A percentile compares a stretch with the other conserved stretches of the same genome.
Evolutionary conservation across 805 yeast species (phyloP).

Genomic region (Metschnikowia colocasiae): DNA sequence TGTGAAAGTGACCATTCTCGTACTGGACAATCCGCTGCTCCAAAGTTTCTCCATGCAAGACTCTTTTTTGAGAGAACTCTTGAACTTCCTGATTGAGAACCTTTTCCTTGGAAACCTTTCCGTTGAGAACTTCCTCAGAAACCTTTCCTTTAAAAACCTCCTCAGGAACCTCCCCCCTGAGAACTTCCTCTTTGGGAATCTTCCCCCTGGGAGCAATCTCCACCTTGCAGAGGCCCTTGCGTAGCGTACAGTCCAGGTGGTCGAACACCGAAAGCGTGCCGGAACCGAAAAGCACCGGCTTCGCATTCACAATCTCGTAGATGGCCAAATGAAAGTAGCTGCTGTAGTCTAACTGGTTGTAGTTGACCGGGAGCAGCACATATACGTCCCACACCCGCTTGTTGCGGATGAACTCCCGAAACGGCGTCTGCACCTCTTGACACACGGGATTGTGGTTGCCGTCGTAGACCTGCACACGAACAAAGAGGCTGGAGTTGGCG

Average conservation of each 20-base stretch:
- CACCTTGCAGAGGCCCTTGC: conserved; percentile 68
- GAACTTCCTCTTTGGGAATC: background rate
- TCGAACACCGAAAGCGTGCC: conserved; percentile 61
- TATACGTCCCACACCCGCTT: conserved; percentile 65
- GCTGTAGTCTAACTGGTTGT: conserved; percentile 65
- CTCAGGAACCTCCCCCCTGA: no score
- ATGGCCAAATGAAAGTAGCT: conserved; percentile 58
- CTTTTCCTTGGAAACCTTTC: no score
- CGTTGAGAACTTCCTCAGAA: no score
- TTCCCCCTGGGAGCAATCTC: background rate
- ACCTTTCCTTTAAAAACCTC: background rate
- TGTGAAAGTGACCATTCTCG: conserved; percentile 62
- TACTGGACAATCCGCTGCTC: conserved; percentile 48
- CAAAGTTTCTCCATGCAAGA: background rate
- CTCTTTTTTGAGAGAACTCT: no score
- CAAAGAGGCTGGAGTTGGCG: conserved; percentile 34
- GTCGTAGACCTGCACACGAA: conserved; percentile 30
- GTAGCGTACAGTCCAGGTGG: conserved; percentile 48
- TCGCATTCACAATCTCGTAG: conserved; percentile 64
- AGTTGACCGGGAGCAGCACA: conserved; percentile 66
- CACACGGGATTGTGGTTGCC: conserved; percentile 29
- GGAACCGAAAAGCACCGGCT: conserved; percentile 52
- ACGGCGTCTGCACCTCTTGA: conserved; percentile 34
- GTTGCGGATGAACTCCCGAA: conserved; percentile 30
- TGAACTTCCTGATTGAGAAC: no score